Conservation (phyloP, 2,329 filamentous ascomycete species). For the Aureobasidium sp. region DNA sequence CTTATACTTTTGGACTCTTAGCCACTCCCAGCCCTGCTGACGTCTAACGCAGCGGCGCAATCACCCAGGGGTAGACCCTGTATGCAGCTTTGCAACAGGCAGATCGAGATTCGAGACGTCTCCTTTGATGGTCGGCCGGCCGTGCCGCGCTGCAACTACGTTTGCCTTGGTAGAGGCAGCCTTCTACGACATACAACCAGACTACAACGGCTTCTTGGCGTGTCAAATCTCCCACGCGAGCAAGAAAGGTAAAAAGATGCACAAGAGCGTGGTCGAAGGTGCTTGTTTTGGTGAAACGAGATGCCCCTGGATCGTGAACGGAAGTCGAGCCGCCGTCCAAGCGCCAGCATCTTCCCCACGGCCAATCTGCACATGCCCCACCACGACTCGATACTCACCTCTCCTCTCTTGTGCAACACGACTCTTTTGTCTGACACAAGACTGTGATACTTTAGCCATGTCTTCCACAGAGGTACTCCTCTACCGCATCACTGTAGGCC, state of each 20-base stretch:
- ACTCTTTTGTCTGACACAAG: neutral
- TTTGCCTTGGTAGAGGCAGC: neutral
- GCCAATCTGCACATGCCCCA: constrained; percentile 1
- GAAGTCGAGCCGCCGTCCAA: neutral
- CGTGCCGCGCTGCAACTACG: neutral
- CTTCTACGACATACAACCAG: constrained; percentile 6
- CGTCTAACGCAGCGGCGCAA: neutral
- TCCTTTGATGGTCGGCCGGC: neutral
- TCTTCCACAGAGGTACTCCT: constrained; percentile 3
- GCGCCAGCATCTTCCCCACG: neutral
- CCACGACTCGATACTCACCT: neutral
- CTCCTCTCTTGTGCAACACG: neutral
- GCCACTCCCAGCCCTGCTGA: neutral
- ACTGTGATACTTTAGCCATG: neutral
- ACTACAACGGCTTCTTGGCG: neutral
- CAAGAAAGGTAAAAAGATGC: neutral
- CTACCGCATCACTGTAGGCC: neutral
- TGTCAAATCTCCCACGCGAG: constrained; percentile 3
- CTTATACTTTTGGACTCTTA: neutral
- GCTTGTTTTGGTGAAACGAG: neutral
- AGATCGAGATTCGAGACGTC: neutral
- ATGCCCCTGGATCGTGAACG: neutral
- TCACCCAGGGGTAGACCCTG: constrained; percentile 6
- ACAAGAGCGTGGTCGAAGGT: neutral
- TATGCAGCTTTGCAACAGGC: neutral